Conservation (phyloP, 768 basidiomycete genomes). For the Ramaria sp. region DNA sequence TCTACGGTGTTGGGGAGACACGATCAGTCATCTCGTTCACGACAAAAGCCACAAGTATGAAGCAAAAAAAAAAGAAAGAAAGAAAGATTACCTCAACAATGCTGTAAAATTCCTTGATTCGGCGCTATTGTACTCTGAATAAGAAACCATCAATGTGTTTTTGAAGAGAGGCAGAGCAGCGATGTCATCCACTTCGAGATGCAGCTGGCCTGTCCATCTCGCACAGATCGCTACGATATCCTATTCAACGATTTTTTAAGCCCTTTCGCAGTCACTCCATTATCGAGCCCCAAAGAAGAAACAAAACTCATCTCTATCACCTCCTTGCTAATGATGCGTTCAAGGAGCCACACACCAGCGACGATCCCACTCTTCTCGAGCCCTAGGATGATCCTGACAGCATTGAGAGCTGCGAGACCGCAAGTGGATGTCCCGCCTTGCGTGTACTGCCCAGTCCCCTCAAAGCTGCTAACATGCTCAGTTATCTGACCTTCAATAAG, state of each 20-base stretch:
- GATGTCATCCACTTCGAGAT: conserved; percentile 50
- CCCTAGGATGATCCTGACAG: conserved; percentile 38
- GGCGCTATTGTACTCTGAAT: conserved; percentile 28
- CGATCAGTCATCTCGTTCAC: too few species aligned
- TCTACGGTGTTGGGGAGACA: background rate
- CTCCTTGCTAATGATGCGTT: conserved; percentile 22
- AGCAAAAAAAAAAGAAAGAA: background rate
- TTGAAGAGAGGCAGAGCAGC: conserved; percentile 37
- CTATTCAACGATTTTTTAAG: conserved; percentile 21
- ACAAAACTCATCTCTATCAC: conserved; percentile 25
- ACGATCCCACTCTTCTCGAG: conserved; percentile 23
- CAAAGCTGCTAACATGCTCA: conserved; percentile 16
- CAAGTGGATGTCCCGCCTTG: conserved; percentile 42
- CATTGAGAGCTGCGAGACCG: conserved; percentile 58
- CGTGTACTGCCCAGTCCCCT: conserved; percentile 45
- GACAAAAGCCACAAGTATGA: background rate
- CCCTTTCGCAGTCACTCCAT: too few species aligned
- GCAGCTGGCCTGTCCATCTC: conserved; percentile 39
- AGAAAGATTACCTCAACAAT: conserved; percentile 22
- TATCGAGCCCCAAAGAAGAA: too few species aligned
- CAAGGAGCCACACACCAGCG: conserved; percentile 21
- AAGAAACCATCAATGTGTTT: conserved; percentile 24
- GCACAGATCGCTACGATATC: conserved; percentile 46
- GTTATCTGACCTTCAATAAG: conserved; percentile 2
- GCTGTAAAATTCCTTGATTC: conserved; percentile 26